Evolutionary conservation across 331 rosid species (phyloP), one percentile per base, ranked within the genome.

Genomic region (Arachis monticola): DNA sequence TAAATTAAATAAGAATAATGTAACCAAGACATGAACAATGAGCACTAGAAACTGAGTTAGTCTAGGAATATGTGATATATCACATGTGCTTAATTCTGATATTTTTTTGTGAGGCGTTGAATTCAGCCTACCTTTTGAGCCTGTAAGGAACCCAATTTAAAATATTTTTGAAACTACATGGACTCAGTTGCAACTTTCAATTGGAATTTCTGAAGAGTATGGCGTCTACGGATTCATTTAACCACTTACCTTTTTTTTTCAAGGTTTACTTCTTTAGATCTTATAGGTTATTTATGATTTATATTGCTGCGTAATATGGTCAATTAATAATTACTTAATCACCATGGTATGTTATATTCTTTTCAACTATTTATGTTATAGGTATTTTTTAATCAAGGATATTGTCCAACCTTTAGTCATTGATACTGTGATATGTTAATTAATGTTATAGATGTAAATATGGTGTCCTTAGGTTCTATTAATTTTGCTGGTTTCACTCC

Each of bases 381-480:
- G 30, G 9, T 22, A 51, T 76, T 57, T 17, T 17, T 72, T 17
- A 65, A 48, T 70, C 27, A 8, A 76, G 45, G 47, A 58, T 56
- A 32, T 31, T 7, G 59, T 45, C 31, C 55, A 60, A 62, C 51
- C 47, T 52, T 17, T 62, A 22, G 41, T 68, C 69, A 46, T 51
- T 22, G 73, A 69, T 63, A 60, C 55, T 77, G 57, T 31, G 42
- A 69, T 69, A 69, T 52, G 6, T 41, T 8, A 8, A 41, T 40
- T 56, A 32, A 68, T 17, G 10, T 17, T 22, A 31, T 52, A 12
- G 22, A 31, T 52, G 61, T 64, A 45, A 44, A 22, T 53, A 5
- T 60, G 42, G 17, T 38, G n/a, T 35, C 52, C 66, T 69, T 10
- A 41, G 47, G 32, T 76, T 83, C 67, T 77, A 51, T 44, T 35